Evolutionary conservation across 257 asterid species (phyloP).

Genomic region (Primulina eburnea): DNA sequence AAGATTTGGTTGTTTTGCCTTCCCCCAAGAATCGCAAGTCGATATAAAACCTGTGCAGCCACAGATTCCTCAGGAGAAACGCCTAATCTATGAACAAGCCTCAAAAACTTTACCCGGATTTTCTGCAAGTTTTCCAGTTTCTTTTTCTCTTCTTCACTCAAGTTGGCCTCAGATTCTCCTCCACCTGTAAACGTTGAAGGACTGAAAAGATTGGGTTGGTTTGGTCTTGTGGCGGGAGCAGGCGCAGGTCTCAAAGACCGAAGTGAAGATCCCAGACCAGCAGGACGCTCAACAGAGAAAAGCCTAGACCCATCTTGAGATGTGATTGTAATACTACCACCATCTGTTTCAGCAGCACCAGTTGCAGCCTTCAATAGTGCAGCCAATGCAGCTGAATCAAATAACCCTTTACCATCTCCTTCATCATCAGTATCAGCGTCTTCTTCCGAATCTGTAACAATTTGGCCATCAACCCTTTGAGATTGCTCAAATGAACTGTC

Average conservation of each 20-base stretch:
- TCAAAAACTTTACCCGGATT: conserved; percentile 77
- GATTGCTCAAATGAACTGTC: conserved; percentile 47
- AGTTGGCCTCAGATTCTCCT: conserved; percentile 53
- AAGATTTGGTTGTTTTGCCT: conserved; percentile 63
- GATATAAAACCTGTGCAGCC: conserved; percentile 79
- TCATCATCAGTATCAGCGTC: conserved; percentile 91
- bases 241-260: conserved; percentile 78
- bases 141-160: conserved; percentile 86
- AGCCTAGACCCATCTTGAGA: conserved; percentile 92
- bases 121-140: conserved; percentile 77
- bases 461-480: conserved; percentile 72
- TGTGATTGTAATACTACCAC: conserved; percentile 68
- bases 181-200: conserved; percentile 40
- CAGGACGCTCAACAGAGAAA: conserved; percentile 91
- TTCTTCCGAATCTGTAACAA: conserved; percentile 91
- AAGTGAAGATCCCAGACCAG: conserved; percentile 88
- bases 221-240: conserved; percentile 45
- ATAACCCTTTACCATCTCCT: conserved; percentile 76
- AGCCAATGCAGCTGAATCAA: conserved; percentile 90
- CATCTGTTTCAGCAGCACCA: conserved; percentile 71
- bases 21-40: conserved; percentile 78
- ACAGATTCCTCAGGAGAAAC: conserved; percentile 73
- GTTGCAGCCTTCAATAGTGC: conserved; percentile 94
- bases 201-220: conserved; percentile 54
- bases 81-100: conserved; percentile 81